These are phyloP conservation scores for Leccinum variicolor DNA, from an alignment of 768 basidiomycete species.

Conservation along the genomic window DNA sequence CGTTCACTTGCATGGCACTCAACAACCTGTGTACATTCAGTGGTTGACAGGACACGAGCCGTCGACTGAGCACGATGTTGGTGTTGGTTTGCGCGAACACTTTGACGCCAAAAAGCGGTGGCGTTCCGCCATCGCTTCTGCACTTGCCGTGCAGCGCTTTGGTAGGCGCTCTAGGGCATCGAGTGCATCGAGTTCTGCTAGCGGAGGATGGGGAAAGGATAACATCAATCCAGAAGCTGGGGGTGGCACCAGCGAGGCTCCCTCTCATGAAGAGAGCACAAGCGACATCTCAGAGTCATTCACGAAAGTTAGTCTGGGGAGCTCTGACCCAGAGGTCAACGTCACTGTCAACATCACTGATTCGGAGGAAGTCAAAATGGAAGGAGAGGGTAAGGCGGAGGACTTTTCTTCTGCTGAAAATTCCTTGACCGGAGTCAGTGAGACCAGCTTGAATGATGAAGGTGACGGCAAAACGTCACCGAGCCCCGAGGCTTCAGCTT, in stretches of 20 bases:
- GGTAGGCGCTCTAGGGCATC: conserved; percentile 25
- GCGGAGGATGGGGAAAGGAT: conserved; percentile 37
- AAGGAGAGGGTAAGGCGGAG: conserved; percentile 23
- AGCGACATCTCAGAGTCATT: conserved; percentile 20
- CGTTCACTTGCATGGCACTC: neutral
- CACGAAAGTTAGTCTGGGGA: conserved; percentile 28
- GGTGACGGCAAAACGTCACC: neutral
- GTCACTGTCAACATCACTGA: conserved; percentile 39
- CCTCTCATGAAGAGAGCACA: conserved; percentile 32
- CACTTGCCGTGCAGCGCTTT: conserved; percentile 38
- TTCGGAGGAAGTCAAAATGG: conserved; percentile 25
- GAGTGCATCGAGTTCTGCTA: conserved; percentile 29
- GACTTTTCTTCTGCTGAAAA: conserved; percentile 15
- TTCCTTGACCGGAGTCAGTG: conserved; percentile 20
- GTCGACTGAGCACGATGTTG: conserved; percentile 72
- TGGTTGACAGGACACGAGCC: conserved; percentile 72
- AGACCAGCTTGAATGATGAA: conserved; percentile 12
- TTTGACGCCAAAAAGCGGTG: conserved; percentile 76
- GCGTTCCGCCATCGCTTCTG: conserved; percentile 62
- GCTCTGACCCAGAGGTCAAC: conserved; percentile 37
- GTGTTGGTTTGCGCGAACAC: conserved; percentile 69
- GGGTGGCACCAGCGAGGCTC: conserved; percentile 30
- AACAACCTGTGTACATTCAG: conserved; percentile 30
- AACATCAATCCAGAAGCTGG: conserved; percentile 24
- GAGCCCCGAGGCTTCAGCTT: neutral